Conservation (phyloP, 257 asterid species). For the Solanum arcanum region DNA sequence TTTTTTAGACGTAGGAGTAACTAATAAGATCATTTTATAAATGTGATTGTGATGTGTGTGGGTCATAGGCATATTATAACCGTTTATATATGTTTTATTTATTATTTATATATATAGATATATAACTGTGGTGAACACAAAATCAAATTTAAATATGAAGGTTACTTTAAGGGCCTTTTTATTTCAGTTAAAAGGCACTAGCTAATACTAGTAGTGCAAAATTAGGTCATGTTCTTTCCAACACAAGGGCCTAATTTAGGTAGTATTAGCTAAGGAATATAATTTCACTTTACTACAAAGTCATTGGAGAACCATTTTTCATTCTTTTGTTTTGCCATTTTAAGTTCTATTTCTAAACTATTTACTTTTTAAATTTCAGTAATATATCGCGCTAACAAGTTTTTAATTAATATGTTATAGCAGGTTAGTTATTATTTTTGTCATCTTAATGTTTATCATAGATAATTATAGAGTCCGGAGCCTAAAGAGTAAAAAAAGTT, state of each 20-base stretch:
- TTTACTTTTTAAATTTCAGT: background rate
- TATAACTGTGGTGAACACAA: background rate
- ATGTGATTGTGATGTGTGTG: conserved; percentile 1
- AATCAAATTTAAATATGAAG: background rate
- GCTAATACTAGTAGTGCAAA: conserved; percentile 8
- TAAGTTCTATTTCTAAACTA: background rate
- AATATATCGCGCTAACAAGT: background rate
- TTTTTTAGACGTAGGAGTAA: background rate
- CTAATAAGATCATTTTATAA: background rate
- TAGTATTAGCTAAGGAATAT: background rate
- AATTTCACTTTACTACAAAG: background rate
- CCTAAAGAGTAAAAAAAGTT: no score
- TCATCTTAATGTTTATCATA: background rate
- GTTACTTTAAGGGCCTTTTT: background rate
- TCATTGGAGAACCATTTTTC: background rate
- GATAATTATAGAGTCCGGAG: background rate
- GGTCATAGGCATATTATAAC: background rate
- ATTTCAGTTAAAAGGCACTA: conserved; percentile 26
- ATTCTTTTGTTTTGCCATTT: background rate
- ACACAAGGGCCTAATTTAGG: background rate
- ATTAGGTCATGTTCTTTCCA: conserved; percentile 35
- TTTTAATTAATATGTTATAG: background rate
- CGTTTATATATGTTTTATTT: background rate
- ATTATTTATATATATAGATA: background rate
- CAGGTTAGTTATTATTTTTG: background rate